Evolutionary conservation across 768 basidiomycete species (phyloP).

Genomic region (Guyanaporus albipodus): DNA sequence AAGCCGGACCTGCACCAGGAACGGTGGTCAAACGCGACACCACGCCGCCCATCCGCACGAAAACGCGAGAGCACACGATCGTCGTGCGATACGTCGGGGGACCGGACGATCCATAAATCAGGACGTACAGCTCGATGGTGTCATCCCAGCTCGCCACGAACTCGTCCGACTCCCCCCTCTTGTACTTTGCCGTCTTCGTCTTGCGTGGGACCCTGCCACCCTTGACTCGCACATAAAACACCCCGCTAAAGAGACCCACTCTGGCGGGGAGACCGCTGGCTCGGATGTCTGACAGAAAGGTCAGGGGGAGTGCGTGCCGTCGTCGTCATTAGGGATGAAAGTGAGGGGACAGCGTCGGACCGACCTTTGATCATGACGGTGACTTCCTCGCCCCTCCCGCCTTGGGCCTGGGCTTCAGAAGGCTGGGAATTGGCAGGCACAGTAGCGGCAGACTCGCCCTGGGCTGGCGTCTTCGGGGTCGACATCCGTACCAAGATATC

Average conservation of each 20-base stretch:
- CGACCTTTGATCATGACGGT: constrained; percentile 28
- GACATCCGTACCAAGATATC: constrained; percentile 10
- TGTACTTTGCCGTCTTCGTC: constrained; percentile 28
- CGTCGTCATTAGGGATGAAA: not conserved
- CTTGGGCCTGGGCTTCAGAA: not conserved
- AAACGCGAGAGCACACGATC: too few relatives aligned
- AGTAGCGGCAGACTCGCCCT: not conserved
- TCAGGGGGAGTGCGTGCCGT: not conserved
- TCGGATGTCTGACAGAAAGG: constrained; percentile 26
- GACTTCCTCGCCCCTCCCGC: constrained; percentile 15
- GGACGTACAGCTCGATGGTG: constrained; percentile 24
- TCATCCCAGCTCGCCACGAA: constrained; percentile 30
- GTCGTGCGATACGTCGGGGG: not conserved
- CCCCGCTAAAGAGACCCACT: constrained; percentile 28
- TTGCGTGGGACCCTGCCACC: constrained; percentile 25
- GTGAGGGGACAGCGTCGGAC: not conserved
- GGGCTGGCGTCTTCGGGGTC: constrained; percentile 5
- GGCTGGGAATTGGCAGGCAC: constrained; percentile 1
- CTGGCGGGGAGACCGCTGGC: constrained; percentile 33
- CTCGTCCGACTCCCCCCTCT: constrained; percentile 21
- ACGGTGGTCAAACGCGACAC: not conserved
- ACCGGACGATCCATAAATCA: too few relatives aligned
- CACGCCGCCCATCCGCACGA: too few relatives aligned
- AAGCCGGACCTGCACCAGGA: constrained; percentile 27
- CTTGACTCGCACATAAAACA: constrained; percentile 29